Percentiles rank a stretch among this genome's conserved stretches.
Evolutionary conservation across 257 asterid genomes (phyloP).

Genomic region (Salvia splendens): DNA sequence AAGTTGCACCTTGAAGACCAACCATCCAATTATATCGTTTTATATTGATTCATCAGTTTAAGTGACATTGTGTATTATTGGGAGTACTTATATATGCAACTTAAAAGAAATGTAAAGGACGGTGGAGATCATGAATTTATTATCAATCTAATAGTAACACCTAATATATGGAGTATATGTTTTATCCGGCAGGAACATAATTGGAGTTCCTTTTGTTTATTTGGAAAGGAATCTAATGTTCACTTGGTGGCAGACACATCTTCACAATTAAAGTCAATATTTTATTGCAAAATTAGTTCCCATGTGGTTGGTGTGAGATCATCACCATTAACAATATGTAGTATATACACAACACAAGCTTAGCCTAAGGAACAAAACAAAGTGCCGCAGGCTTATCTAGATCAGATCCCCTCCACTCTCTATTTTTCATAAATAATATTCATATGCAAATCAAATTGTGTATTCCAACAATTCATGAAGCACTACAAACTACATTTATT

Average conservation of each 20-base stretch:
- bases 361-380: background rate
- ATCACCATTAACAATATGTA: conserved; percentile 24
- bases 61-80: too few relatives aligned
- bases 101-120: too few relatives aligned
- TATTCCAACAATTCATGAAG: too few relatives aligned
- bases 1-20: too few relatives aligned
- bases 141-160: background rate
- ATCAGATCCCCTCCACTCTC: conserved; percentile 39
- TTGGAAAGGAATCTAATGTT: conserved; percentile 65
- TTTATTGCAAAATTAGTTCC: conserved; percentile 39
- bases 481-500: too few relatives aligned
- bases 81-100: too few relatives aligned
- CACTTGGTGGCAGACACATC: conserved; percentile 85
- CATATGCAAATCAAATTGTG: too few relatives aligned
- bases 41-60: too few relatives aligned
- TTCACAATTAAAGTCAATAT: conserved; percentile 38
- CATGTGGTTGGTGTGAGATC: conserved; percentile 59
- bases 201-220: conserved; percentile 27
- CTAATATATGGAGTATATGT: conserved; percentile 1
- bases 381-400: conserved; percentile 40
- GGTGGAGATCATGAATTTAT: too few relatives aligned
- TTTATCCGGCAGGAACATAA: conserved; percentile 37
- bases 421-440: too few relatives aligned
- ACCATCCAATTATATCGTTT: too few relatives aligned
- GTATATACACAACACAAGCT: too few relatives aligned